Conservation (phyloP, 345 rosid genomes). For the Salix koriyanagi region DNA sequence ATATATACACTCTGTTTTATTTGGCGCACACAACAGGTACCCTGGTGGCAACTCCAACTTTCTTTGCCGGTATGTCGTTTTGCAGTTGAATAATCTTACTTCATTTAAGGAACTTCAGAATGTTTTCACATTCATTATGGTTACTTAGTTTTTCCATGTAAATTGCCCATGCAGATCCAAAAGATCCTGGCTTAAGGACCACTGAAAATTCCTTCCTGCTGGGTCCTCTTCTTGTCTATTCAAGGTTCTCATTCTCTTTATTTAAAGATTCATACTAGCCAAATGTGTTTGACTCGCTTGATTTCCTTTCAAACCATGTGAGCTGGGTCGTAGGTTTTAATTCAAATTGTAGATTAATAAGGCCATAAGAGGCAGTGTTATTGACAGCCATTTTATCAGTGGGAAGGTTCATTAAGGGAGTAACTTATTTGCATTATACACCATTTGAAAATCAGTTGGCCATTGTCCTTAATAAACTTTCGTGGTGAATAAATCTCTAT, state of each 20-base stretch:
- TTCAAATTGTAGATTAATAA: background rate
- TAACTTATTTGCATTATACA: too few relatives aligned
- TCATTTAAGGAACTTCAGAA: conserved; percentile 3
- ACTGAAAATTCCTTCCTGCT: conserved; percentile 73
- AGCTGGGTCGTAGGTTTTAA: background rate
- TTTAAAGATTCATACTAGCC: conserved; percentile 2
- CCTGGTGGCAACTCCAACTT: conserved; percentile 73
- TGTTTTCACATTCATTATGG: background rate
- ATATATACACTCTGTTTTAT: conserved; percentile 80
- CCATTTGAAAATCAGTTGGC: too few relatives aligned
- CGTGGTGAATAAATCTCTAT: too few relatives aligned
- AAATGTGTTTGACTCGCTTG: background rate
- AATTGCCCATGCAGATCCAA: conserved; percentile 49
- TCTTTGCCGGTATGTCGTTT: conserved; percentile 65
- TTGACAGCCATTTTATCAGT: too few relatives aligned
- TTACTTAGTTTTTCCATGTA: background rate
- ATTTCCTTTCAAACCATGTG: background rate
- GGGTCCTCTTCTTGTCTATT: conserved; percentile 67
- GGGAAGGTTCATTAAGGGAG: too few relatives aligned
- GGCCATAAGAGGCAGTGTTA: too few relatives aligned
- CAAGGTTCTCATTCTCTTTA: conserved; percentile 51
- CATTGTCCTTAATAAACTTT: too few relatives aligned
- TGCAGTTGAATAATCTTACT: conserved; percentile 6
- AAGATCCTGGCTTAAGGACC: conserved; percentile 64
- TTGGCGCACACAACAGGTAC: conserved; percentile 71